These are phyloP conservation scores for Globisporangium perplexum DNA, from an alignment of 352 stramenopile genomes.

Conservation along the genomic window DNA sequence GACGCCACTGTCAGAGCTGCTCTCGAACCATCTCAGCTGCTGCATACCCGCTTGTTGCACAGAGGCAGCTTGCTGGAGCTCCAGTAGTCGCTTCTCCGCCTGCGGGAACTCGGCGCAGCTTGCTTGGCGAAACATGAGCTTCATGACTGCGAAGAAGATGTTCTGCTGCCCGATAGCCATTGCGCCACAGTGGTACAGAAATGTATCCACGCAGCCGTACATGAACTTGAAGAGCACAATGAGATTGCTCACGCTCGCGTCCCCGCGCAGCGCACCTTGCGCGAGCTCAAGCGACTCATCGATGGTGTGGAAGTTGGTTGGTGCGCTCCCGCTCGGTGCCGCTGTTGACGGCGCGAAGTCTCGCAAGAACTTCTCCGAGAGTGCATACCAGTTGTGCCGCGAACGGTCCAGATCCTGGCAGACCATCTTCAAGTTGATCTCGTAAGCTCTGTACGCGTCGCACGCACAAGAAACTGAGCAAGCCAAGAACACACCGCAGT, in stretches of 20 bases:
- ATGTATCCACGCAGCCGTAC: conserved; percentile 75
- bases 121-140: conserved; percentile 76
- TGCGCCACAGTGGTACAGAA: conserved; percentile 67
- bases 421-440: conserved; percentile 57
- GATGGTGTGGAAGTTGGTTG: conserved; percentile 29
- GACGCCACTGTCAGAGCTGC: background rate
- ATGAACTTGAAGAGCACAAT: conserved; percentile 74
- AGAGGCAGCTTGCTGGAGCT: conserved; percentile 7
- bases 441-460: conserved; percentile 41
- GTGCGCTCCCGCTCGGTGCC: conserved; percentile 3
- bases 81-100: conserved; percentile 30
- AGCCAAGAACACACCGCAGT: background rate
- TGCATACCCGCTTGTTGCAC: background rate
- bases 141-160: conserved; percentile 64
- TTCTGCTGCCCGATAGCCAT: conserved; percentile 77
- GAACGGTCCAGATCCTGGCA: conserved; percentile 45
- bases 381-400: conserved; percentile 46
- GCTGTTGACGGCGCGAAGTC: conserved; percentile 14
- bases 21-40: conserved; percentile 8
- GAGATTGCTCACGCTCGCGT: conserved; percentile 18
- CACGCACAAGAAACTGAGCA: background rate
- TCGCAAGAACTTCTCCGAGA: conserved; percentile 47
- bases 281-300: conserved; percentile 35
- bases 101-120: conserved; percentile 53
- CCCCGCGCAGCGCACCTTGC: conserved; percentile 10